These are phyloP conservation scores for Penicillium diatomitis DNA, from an alignment of 495 filamentous ascomycete species.

Conservation along the genomic window DNA sequence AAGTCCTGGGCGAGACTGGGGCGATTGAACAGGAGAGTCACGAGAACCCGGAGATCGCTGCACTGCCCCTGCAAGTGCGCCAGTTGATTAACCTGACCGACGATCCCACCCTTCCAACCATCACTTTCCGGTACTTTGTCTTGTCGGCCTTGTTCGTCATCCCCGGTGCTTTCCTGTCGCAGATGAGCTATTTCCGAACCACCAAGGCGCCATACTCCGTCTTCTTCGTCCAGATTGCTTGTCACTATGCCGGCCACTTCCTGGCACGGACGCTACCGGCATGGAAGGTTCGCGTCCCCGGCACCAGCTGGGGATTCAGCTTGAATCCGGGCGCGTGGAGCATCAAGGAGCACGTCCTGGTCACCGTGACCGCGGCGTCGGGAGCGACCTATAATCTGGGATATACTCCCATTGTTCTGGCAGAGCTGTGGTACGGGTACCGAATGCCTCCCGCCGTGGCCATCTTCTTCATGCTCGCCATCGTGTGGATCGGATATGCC, in stretches of 20 bases:
- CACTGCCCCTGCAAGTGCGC: constrained; percentile 41
- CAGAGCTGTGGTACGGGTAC: constrained; percentile 44
- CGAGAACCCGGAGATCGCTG: constrained; percentile 38
- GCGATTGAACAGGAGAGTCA: constrained; percentile 26
- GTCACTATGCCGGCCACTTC: constrained; percentile 46
- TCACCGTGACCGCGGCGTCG: constrained; percentile 45
- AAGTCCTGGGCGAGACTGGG: constrained; percentile 10
- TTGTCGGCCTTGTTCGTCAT: constrained; percentile 43
- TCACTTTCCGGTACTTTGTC: constrained; percentile 50
- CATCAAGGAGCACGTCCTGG: constrained; percentile 49
- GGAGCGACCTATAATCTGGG: constrained; percentile 45
- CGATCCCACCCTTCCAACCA: constrained; percentile 40
- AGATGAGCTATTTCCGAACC: constrained; percentile 45
- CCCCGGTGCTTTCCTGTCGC: constrained; percentile 44
- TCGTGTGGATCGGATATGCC: constrained; percentile 46
- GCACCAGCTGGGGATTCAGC: constrained; percentile 39
- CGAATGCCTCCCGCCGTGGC: constrained; percentile 40
- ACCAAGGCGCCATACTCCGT: constrained; percentile 47
- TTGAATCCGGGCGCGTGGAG: constrained; percentile 50
- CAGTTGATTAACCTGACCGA: constrained; percentile 44
- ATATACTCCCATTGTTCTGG: constrained; percentile 40
- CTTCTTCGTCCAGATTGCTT: constrained; percentile 50
- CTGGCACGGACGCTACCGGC: constrained; percentile 40
- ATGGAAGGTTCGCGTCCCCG: constrained; percentile 36
- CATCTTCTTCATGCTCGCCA: constrained; percentile 50